These are phyloP conservation scores for Ananas comosus DNA, from an alignment of 176 grass and related monocot species.

Conservation along the genomic window DNA sequence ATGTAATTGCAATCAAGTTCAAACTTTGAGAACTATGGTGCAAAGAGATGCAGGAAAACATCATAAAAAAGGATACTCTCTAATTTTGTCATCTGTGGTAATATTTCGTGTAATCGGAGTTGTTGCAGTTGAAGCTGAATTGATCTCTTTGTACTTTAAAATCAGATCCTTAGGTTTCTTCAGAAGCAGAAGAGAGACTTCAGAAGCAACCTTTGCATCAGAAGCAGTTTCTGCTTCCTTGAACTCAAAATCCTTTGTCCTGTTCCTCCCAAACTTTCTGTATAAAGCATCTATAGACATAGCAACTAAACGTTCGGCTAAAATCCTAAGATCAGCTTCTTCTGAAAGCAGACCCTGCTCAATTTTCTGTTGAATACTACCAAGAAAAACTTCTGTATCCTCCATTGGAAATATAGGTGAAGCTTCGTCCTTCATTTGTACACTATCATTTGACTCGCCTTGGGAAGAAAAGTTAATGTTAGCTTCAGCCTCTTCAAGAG, in stretches of 20 bases:
- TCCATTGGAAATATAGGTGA: slow-evolving; percentile 42
- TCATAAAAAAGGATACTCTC: slow-evolving; percentile 76
- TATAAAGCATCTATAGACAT: slow-evolving; percentile 53
- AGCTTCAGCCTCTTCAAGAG: slow-evolving; percentile 32
- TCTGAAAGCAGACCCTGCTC: slow-evolving; percentile 61
- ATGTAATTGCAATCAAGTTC: too few species aligned
- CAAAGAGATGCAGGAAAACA: slow-evolving; percentile 7
- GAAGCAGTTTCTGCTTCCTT: slow-evolving; percentile 33
- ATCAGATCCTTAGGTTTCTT: slow-evolving; percentile 75
- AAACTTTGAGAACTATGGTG: not conserved
- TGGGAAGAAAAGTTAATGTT: slow-evolving; percentile 9
- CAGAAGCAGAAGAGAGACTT: slow-evolving; percentile 59
- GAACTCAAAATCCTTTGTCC: slow-evolving; percentile 22
- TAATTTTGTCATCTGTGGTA: slow-evolving; percentile 56
- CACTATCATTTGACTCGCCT: slow-evolving; percentile 30
- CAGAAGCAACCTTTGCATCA: slow-evolving; percentile 27
- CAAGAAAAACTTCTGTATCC: slow-evolving; percentile 63
- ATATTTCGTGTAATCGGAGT: slow-evolving; percentile 16
- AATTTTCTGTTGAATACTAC: slow-evolving; percentile 62
- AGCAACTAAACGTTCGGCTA: slow-evolving; percentile 65
- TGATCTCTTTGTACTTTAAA: slow-evolving; percentile 45
- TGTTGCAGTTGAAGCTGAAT: slow-evolving; percentile 22
- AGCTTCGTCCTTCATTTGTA: slow-evolving; percentile 13
- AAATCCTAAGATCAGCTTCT: slow-evolving; percentile 59
- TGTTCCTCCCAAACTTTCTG: slow-evolving; percentile 35